Conservation (phyloP, 2,329 filamentous ascomycete species). For the Botryosphaeria agaves region DNA sequence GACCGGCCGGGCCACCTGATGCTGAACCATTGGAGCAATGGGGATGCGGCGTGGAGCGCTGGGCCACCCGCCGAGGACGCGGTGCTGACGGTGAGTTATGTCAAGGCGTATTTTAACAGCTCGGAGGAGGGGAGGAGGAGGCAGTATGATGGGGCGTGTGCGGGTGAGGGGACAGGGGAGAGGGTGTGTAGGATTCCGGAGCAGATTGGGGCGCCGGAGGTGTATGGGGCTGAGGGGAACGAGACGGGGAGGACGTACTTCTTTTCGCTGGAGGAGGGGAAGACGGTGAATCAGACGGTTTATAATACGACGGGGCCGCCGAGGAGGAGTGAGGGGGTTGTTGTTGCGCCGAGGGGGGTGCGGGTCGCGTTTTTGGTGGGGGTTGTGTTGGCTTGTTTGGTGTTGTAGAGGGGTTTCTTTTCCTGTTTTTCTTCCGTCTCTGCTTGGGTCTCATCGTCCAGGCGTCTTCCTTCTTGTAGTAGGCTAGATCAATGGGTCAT, state of each 20-base stretch:
- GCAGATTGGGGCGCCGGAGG: constrained; percentile 17
- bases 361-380: too few species aligned
- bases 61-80: constrained; percentile 50
- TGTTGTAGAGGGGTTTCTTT: too few species aligned
- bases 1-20: constrained; percentile 45
- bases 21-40: constrained; percentile 64
- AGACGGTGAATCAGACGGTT: neutral
- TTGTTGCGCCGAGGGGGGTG: too few species aligned
- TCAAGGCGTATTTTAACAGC: constrained; percentile 69
- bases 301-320: neutral
- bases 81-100: constrained; percentile 45
- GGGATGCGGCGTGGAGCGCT: constrained; percentile 51
- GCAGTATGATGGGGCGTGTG: constrained; percentile 18
- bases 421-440: too few species aligned
- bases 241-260: constrained; percentile 24
- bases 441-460: too few species aligned
- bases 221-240: constrained; percentile 9
- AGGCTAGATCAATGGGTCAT: too few species aligned
- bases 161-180: constrained; percentile 19
- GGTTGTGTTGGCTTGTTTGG: too few species aligned
- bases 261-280: constrained; percentile 19
- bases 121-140: constrained; percentile 23
- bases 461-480: too few species aligned
- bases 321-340: too few species aligned
- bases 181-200: constrained; percentile 35